Base-by-base conservation (phyloP, 306 rosid genomes). In the Hylodesmum podocarpum region DNA sequence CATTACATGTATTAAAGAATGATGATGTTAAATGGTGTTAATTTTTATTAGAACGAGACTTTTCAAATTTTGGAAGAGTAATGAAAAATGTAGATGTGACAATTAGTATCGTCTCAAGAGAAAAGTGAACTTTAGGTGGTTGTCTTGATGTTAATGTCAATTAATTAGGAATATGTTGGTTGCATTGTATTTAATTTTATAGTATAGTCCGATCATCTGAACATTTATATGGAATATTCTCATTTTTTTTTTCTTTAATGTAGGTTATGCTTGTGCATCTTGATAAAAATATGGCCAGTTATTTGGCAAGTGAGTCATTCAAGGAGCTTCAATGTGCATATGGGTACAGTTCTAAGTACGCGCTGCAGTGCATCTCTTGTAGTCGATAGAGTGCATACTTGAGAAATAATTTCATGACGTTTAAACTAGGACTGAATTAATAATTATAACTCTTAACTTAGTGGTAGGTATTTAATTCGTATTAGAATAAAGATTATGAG, bases 251-350 rank as follows among this genome's bases (percentile, higher is more conserved):
- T 57, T 37, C 28, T 27, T 31, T 36, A 3, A 50, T 55, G 82
- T 53, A 95, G 99, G 99, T 98, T 79, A 91, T 93, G 96, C 96
- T 96, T 15, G 98, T 96, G 78, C 99, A 96, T 85, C 99, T 98
- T 73, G 99, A 96, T 82, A 93, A 93, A 86, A 96, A 96, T 72
- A 96, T 93, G 98, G 97, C 98, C 47, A 89, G 91, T 83, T 84
- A 96, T 3, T 77, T 86, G 61, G 96, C 99, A 22, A 91, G 98
- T 44, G 99, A 96, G 68, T 88, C 99, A 8, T 96, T 96, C 82
- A 89, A 96, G 88, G 91, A 83, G 84, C 86, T 96, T 73, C 99
- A 96, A 81, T 91, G 94, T 71, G 99, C 99, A 76, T 96, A 88
- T 44, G 99, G 98, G 99, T 96, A 87, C 76, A 66, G 28, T 53